These are phyloP conservation scores for Fusarium tjaetaba DNA, from an alignment of 2,329 filamentous ascomycete genomes.

Conservation along the genomic window DNA sequence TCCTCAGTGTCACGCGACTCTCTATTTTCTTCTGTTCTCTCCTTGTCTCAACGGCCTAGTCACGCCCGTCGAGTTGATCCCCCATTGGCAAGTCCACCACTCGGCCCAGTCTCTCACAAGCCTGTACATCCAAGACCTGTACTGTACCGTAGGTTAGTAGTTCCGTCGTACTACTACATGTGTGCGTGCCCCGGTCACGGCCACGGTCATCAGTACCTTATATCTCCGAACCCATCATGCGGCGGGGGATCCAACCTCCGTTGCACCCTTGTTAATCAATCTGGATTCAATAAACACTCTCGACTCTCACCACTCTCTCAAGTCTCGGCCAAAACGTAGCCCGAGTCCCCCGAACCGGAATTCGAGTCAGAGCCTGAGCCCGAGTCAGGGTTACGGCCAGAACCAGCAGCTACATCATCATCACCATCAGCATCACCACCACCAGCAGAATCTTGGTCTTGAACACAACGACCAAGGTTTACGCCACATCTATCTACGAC, in stretches of 20 bases:
- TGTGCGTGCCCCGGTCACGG: conserved; percentile 39
- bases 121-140: background rate
- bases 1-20: conserved; percentile 40
- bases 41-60: conserved; percentile 21
- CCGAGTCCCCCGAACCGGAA: conserved; percentile 29
- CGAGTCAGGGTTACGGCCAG: conserved; percentile 25
- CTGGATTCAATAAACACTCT: conserved; percentile 65
- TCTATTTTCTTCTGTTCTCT: background rate
- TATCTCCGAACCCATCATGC: conserved; percentile 58
- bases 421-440: conserved; percentile 22
- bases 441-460: background rate
- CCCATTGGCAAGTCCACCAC: background rate
- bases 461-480: conserved; percentile 15
- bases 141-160: conserved; percentile 6
- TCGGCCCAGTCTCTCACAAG: conserved; percentile 41
- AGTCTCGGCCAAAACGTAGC: conserved; percentile 37
- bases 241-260: conserved; percentile 65
- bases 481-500: conserved; percentile 29
- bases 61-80: background rate
- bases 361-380: conserved; percentile 25
- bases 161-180: conserved; percentile 27
- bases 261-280: conserved; percentile 61
- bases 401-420: conserved; percentile 24
- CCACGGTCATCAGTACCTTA: conserved; percentile 37
- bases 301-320: conserved; percentile 34